A percentile compares a stretch with the other conserved stretches of the same genome.
Conservation (phyloP, 345 rosid genomes). For the Laguncularia racemosa region DNA sequence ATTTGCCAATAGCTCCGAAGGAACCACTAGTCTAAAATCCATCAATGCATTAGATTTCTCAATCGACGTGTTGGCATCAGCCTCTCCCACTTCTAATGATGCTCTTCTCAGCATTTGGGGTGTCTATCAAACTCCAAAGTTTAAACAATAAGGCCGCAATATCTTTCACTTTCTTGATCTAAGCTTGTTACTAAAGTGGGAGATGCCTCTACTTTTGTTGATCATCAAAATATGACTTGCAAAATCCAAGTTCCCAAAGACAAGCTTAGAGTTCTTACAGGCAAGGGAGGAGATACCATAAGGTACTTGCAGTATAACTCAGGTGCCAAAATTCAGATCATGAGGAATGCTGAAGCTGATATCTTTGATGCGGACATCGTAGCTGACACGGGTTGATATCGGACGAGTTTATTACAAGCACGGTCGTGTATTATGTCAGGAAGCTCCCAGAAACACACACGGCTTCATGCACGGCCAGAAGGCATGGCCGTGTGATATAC, state of each 20-base stretch:
- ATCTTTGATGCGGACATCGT: too few relatives aligned
- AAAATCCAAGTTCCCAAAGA: too few relatives aligned
- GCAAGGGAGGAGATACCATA: conserved; percentile 88
- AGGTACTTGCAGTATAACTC: conserved; percentile 69
- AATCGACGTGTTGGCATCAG: conserved; percentile 76
- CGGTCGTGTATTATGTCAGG: too few relatives aligned
- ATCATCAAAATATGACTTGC: too few relatives aligned
- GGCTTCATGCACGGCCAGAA: too few relatives aligned
- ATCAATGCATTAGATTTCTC: conserved; percentile 90
- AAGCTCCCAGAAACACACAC: too few relatives aligned
- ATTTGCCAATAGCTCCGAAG: conserved; percentile 76
- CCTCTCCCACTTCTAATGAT: conserved; percentile 73
- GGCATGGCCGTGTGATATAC: too few relatives aligned
- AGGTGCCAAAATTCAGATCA: conserved; percentile 88
- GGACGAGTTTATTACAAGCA: too few relatives aligned
- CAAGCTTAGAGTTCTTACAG: conserved; percentile 90
- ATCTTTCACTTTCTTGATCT: conserved; percentile 82
- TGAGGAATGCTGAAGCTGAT: conserved; percentile 84
- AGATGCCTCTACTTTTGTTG: too few relatives aligned
- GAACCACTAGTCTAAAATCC: conserved; percentile 93
- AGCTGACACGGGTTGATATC: too few relatives aligned
- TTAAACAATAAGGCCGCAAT: conserved; percentile 47
- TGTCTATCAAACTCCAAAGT: conserved; percentile 93
- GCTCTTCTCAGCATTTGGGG: conserved; percentile 67
- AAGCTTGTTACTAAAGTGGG: too few relatives aligned